Evolutionary conservation across 2,329 filamentous ascomycete species (phyloP).

Genomic region (Xylaria arbuscula): DNA sequence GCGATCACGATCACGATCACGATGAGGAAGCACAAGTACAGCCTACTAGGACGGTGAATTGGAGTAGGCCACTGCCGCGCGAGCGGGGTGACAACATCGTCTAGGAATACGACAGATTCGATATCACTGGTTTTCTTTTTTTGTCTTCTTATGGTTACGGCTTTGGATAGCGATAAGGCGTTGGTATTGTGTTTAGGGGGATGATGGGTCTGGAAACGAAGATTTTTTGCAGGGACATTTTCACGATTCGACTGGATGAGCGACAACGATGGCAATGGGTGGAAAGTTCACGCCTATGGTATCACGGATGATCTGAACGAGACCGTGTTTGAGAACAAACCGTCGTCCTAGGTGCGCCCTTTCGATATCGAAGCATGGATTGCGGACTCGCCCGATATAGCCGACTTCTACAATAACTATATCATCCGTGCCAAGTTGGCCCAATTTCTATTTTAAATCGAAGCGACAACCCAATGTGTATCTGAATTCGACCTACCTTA

Average conservation of each 20-base stretch:
- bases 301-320: background rate
- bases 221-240: background rate
- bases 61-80: constrained; percentile 22
- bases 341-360: background rate
- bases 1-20: constrained; percentile 1
- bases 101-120: background rate
- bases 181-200: background rate
- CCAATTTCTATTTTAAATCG: background rate
- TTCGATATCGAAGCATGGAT: background rate
- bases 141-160: background rate
- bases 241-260: background rate
- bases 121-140: background rate
- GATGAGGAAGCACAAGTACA: background rate
- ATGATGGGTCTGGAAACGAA: background rate
- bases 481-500: background rate
- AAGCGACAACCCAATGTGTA: background rate
- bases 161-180: constrained; percentile 1
- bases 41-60: constrained; percentile 10
- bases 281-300: background rate
- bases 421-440: background rate
- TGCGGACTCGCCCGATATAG: background rate
- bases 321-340: background rate
- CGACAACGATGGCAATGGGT: background rate
- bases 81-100: background rate
- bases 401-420: background rate